A percentile compares a stretch with the other conserved stretches of the same genome.
phyloP scores from a whole-genome alignment of 371 early-diverging fungal species.

The Actinomortierella ambigua region DNA sequence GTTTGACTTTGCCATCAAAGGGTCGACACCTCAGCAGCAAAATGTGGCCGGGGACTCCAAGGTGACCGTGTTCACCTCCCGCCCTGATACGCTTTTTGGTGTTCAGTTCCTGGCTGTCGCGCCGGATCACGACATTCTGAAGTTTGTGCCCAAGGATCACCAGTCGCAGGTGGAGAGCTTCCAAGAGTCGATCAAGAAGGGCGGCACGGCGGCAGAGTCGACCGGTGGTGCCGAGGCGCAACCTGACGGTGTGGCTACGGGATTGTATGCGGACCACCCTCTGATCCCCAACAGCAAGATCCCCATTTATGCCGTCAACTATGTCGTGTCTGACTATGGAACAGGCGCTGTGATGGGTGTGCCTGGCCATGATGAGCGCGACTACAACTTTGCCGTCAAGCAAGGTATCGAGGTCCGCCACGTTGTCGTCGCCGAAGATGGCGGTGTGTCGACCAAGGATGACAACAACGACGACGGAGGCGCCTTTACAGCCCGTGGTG shows the following conservation, averaged over 20 bases:
- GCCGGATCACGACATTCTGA: conserved; percentile 71
- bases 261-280: conserved; percentile 72
- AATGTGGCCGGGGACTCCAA: background rate
- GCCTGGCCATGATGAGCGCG: conserved; percentile 83
- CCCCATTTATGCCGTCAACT: conserved; percentile 81
- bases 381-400: conserved; percentile 66
- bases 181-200: conserved; percentile 54
- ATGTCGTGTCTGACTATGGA: conserved; percentile 82
- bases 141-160: conserved; percentile 53
- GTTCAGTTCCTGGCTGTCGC: conserved; percentile 80
- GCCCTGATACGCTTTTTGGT: conserved; percentile 80
- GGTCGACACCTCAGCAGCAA: conserved; percentile 14
- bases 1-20: conserved; percentile 60
- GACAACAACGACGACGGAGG: conserved; percentile 5
- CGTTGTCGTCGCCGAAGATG: conserved; percentile 38
- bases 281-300: conserved; percentile 55
- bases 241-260: conserved; percentile 64
- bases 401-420: conserved; percentile 22
- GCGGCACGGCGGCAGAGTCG: background rate
- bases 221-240: conserved; percentile 8
- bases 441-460: conserved; percentile 7
- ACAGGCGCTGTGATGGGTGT: conserved; percentile 92
- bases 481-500: conserved; percentile 61
- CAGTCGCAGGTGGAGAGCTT: conserved; percentile 56
- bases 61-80: conserved; percentile 79